Conservation (phyloP, 805 yeast species). For the Scheffersomyces amazonensis region DNA sequence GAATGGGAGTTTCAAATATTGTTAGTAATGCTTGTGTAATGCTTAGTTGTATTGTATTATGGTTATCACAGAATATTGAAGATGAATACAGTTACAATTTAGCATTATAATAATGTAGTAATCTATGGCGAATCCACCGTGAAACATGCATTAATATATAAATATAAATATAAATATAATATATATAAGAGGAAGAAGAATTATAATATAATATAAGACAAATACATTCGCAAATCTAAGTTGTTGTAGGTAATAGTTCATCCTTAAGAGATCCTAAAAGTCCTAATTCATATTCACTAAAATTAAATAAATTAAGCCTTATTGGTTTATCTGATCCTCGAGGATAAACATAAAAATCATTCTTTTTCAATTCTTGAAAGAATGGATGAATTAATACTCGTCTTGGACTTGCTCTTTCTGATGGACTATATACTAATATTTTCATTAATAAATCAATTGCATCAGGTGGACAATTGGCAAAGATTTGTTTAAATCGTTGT, state of each 20-base stretch:
- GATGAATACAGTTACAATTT: constrained; percentile 94
- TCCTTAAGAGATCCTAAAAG: constrained; percentile 40
- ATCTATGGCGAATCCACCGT: too few relatives aligned
- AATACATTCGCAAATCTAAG: too few relatives aligned
- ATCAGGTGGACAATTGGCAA: constrained; percentile 72
- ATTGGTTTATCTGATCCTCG: constrained; percentile 45
- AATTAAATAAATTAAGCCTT: constrained; percentile 55
- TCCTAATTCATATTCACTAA: constrained; percentile 66
- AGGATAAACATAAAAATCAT: constrained; percentile 51
- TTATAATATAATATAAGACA: too few relatives aligned
- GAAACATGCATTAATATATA: too few relatives aligned
- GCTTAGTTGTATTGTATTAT: constrained; percentile 83
- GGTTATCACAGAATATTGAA: constrained; percentile 95
- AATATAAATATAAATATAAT: too few relatives aligned
- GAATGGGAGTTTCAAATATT: constrained; percentile 92
- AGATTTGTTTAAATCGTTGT: constrained; percentile 46
- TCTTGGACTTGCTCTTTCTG: constrained; percentile 72
- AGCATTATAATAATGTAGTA: constrained; percentile 67
- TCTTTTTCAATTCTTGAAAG: constrained; percentile 77
- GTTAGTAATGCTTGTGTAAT: constrained; percentile 74
- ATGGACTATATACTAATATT: constrained; percentile 89
- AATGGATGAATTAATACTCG: constrained; percentile 84
- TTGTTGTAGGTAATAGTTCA: constrained; percentile 20
- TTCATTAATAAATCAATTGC: constrained; percentile 82
- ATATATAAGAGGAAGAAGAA: too few relatives aligned